These are phyloP conservation scores for Corinectria fuckeliana DNA, from an alignment of 2,329 filamentous ascomycete genomes.

Conservation along the genomic window DNA sequence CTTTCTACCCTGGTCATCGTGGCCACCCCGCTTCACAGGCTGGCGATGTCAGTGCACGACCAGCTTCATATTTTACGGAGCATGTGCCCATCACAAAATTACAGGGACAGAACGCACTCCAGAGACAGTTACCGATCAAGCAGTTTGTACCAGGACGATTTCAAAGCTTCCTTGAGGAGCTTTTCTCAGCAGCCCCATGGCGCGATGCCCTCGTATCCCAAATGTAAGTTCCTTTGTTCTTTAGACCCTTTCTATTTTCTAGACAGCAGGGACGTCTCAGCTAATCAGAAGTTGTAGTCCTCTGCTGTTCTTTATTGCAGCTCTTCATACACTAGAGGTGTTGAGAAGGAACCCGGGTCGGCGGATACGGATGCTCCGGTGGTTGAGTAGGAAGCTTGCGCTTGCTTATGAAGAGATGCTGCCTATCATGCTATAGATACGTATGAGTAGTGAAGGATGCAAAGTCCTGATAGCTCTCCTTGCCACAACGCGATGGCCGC, in stretches of 20 bases:
- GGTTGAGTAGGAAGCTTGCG: neutral
- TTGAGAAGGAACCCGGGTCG: neutral
- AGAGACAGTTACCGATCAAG: too few relatives aligned
- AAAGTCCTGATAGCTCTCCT: too few relatives aligned
- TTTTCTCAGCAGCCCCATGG: neutral
- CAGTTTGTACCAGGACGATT: neutral
- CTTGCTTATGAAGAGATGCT: neutral
- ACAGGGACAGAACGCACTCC: too few relatives aligned
- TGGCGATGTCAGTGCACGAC: neutral
- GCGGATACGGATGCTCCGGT: neutral
- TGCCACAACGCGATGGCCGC: too few relatives aligned
- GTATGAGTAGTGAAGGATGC: too few relatives aligned
- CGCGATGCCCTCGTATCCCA: neutral
- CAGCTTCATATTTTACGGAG: neutral
- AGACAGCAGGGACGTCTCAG: neutral
- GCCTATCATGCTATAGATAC: neutral
- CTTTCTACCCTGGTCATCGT: neutral
- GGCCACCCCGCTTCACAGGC: neutral
- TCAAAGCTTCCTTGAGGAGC: neutral
- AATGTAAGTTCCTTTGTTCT: neutral
- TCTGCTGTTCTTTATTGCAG: neutral
- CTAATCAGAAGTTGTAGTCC: neutral
- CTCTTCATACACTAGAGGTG: neutral
- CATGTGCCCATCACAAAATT: neutral
- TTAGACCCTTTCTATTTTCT: neutral